phyloP scores from a whole-genome alignment of 1,139 yeast genomes.

The Zygoascus meyerae region DNA sequence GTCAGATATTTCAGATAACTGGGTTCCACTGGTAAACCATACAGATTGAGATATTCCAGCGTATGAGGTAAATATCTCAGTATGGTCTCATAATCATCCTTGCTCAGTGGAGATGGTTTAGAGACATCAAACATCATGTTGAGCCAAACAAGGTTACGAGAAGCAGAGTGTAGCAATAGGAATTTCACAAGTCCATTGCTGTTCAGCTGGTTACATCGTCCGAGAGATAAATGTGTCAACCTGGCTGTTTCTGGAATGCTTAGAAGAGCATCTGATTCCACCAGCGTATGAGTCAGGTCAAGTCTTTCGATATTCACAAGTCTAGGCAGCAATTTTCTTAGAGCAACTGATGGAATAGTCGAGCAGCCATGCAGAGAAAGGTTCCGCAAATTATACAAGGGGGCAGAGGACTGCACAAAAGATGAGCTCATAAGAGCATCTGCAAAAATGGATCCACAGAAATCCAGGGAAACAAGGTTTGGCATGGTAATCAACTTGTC shows the following conservation, averaged over 20 bases:
- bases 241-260: slow-evolving; percentile 48
- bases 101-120: slow-evolving; percentile 53
- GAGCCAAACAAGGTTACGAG: slow-evolving; percentile 59
- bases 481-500: slow-evolving; percentile 55
- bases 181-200: slow-evolving; percentile 70
- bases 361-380: slow-evolving; percentile 87
- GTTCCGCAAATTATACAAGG: slow-evolving; percentile 40
- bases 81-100: slow-evolving; percentile 37
- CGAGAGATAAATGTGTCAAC: slow-evolving; percentile 71
- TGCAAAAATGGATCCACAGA: slow-evolving; percentile 79
- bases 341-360: slow-evolving; percentile 54
- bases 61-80: slow-evolving; percentile 41
- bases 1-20: slow-evolving; percentile 52
- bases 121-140: slow-evolving; percentile 69
- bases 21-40: slow-evolving; percentile 64
- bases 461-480: slow-evolving; percentile 66
- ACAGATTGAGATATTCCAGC: slow-evolving; percentile 57
- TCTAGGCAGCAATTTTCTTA: slow-evolving; percentile 52
- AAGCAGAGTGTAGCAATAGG: slow-evolving; percentile 67
- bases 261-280: slow-evolving; percentile 52
- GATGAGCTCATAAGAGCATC: slow-evolving; percentile 46
- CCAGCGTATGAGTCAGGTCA: slow-evolving; percentile 78
- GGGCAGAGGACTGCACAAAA: slow-evolving; percentile 15
- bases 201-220: slow-evolving; percentile 71
- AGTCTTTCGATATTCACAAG: slow-evolving; percentile 58